Evolutionary conservation across 1,284 basidiomycete species (phyloP).

Genomic region (Clitocybe nebularis): DNA sequence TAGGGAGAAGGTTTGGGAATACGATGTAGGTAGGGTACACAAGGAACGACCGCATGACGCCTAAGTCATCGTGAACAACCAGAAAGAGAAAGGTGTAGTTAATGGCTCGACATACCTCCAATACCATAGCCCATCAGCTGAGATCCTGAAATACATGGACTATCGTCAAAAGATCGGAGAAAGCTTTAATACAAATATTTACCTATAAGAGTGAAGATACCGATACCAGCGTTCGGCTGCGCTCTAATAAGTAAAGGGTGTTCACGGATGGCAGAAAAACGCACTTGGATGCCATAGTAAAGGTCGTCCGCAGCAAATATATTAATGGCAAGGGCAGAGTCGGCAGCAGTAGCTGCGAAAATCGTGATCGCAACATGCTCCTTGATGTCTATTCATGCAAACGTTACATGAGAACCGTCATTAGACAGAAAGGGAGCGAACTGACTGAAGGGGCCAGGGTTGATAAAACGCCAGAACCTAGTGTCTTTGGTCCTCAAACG

Average conservation of each 20-base stretch:
- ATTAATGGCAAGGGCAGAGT: slow-evolving; percentile 44
- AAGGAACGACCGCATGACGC: slow-evolving; percentile 31
- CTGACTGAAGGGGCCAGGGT: slow-evolving; percentile 54
- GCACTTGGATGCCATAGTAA: slow-evolving; percentile 39
- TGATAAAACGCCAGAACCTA: slow-evolving; percentile 48
- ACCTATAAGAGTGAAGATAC: slow-evolving; percentile 39
- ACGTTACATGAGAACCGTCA: not conserved
- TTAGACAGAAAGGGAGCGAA: slow-evolving; percentile 8
- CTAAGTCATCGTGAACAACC: too few relatives aligned
- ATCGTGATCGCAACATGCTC: slow-evolving; percentile 62
- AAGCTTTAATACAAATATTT: slow-evolving; percentile 10
- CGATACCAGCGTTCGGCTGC: slow-evolving; percentile 41
- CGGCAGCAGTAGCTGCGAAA: slow-evolving; percentile 49
- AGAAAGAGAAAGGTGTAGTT: too few relatives aligned
- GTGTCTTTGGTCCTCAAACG: slow-evolving; percentile 33
- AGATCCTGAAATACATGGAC: slow-evolving; percentile 27
- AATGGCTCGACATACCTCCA: slow-evolving; percentile 31
- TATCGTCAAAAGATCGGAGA: not conserved
- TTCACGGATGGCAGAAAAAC: too few relatives aligned
- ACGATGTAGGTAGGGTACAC: slow-evolving; percentile 42
- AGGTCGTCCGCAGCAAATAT: slow-evolving; percentile 51
- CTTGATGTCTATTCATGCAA: slow-evolving; percentile 39
- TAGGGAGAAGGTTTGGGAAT: slow-evolving; percentile 41
- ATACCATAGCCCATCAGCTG: slow-evolving; percentile 56
- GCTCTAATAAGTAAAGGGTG: too few relatives aligned